These are phyloP conservation scores for Sequoia sempervirens DNA, from an alignment of 75 land plant species.

Conservation along the genomic window DNA sequence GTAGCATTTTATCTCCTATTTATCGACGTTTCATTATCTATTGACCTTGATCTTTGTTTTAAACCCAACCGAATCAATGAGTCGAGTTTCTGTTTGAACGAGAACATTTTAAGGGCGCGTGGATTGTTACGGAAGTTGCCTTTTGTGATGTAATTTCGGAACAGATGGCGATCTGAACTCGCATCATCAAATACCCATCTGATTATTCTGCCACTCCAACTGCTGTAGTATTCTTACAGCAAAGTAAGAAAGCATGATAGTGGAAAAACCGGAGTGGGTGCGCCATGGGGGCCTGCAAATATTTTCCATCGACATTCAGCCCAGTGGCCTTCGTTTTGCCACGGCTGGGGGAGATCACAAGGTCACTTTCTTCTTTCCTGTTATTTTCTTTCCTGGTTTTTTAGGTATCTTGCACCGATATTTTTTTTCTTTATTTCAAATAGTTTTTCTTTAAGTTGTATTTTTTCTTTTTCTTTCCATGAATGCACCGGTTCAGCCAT, in stretches of 20 bases:
- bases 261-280: constrained; percentile 91
- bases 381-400: not conserved
- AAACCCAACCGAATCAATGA: not conserved
- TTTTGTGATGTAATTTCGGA: not conserved
- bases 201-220: not conserved
- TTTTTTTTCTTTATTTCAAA: not conserved
- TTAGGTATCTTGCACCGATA: not conserved
- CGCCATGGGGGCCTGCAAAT: constrained; percentile 90
- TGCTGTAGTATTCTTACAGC: not conserved
- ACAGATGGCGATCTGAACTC: not conserved
- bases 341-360: constrained; percentile 98
- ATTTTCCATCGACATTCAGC: constrained; percentile 93
- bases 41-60: not conserved
- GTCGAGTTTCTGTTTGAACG: not conserved
- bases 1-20: not conserved
- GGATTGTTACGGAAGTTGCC: not conserved
- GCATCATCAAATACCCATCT: not conserved
- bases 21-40: not conserved
- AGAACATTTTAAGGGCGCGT: not conserved
- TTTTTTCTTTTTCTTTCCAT: not conserved
- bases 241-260: constrained; percentile 47
- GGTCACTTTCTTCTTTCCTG: constrained; percentile 27
- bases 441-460: not conserved
- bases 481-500: not conserved
- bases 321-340: constrained; percentile 80